phyloP scores from a whole-genome alignment of 2,329 filamentous ascomycete genomes.

The Parastagonospora avenae region DNA sequence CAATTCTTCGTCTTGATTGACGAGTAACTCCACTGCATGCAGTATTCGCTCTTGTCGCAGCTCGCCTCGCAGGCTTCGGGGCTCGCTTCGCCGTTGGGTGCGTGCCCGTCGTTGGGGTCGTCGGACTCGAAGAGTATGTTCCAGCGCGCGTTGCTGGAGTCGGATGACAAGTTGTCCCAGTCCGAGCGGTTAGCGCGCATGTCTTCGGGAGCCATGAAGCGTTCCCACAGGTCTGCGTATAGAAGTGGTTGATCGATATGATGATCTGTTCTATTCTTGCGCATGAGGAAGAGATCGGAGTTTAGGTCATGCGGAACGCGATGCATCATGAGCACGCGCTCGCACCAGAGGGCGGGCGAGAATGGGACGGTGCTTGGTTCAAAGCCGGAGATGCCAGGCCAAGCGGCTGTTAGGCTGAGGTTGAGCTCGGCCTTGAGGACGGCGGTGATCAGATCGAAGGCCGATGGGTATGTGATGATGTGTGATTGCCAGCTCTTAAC shows the following conservation, averaged over 20 bases:
- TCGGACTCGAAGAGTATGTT: constrained; percentile 38
- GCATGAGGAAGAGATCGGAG: constrained; percentile 52
- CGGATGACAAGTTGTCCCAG: constrained; percentile 42
- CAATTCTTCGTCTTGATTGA: constrained; percentile 29
- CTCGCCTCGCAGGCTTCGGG: constrained; percentile 35
- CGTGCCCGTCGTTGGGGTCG: constrained; percentile 18
- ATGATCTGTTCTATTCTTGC: constrained; percentile 40
- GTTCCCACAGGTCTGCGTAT: constrained; percentile 34
- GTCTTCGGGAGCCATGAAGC: constrained; percentile 36
- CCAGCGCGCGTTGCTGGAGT: constrained; percentile 34
- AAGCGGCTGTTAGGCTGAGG: constrained; percentile 53
- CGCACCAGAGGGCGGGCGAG: constrained; percentile 53
- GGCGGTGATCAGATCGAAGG: constrained; percentile 57
- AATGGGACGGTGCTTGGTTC: constrained; percentile 44
- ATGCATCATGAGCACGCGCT: constrained; percentile 45
- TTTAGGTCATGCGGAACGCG: constrained; percentile 53
- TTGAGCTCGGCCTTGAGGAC: constrained; percentile 52
- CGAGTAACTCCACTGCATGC: constrained; percentile 43
- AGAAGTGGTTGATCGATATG: constrained; percentile 23
- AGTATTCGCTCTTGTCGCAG: constrained; percentile 33
- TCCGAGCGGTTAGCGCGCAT: constrained; percentile 29
- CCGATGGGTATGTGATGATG: constrained; percentile 56
- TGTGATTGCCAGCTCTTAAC: constrained; percentile 52
- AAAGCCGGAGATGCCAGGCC: constrained; percentile 47
- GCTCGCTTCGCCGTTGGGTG: constrained; percentile 27